Evolutionary conservation across 371 early-diverging fungal genomes (phyloP).

Genomic region (Chytridiales sp.): DNA sequence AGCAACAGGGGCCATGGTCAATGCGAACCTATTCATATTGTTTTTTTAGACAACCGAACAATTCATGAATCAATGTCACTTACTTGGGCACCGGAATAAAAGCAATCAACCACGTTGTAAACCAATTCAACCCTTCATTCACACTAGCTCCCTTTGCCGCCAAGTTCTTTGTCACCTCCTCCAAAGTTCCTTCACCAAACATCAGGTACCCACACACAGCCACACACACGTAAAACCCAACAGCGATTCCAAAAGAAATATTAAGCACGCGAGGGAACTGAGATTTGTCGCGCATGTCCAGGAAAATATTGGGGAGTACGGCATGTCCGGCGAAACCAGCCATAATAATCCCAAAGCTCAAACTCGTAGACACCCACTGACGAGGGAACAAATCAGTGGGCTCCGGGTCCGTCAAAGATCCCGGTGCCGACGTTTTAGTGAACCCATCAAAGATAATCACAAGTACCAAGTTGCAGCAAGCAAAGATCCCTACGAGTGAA

Average conservation of each 20-base stretch:
- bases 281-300: constrained; percentile 62
- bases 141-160: background rate
- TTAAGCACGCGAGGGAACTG: constrained; percentile 54
- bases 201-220: constrained; percentile 64
- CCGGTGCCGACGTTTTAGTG: constrained; percentile 45
- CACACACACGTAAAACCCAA: constrained; percentile 47
- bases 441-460: constrained; percentile 43
- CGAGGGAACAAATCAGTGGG: constrained; percentile 39
- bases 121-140: background rate
- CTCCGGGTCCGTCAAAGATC: constrained; percentile 58
- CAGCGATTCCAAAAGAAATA: constrained; percentile 51
- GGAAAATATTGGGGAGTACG: constrained; percentile 64
- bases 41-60: background rate
- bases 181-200: constrained; percentile 67
- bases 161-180: constrained; percentile 56
- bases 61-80: background rate
- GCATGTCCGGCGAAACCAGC: constrained; percentile 60
- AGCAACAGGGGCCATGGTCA: constrained; percentile 23
- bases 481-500: constrained; percentile 40
- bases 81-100: constrained; percentile 19
- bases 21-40: no score
- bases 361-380: constrained; percentile 33
- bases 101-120: constrained; percentile 16
- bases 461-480: constrained; percentile 33
- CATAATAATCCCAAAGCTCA: constrained; percentile 56